Percentiles rank a stretch among this genome's conserved stretches.
These are phyloP conservation scores for Coniferiporia weirii DNA, from an alignment of 1,284 basidiomycete species.

Conservation along the genomic window DNA sequence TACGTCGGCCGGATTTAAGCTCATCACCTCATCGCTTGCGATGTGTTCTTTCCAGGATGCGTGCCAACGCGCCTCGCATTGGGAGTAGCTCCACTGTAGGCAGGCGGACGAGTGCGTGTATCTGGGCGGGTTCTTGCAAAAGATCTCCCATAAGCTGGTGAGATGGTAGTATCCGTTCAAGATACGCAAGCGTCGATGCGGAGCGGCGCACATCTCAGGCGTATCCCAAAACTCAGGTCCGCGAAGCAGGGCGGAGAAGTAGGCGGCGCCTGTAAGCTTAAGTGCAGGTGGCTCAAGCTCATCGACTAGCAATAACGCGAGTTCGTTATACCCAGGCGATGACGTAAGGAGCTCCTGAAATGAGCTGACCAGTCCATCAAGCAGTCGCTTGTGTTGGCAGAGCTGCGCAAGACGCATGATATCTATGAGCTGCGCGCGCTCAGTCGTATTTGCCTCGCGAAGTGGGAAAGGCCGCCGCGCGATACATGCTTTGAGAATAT, in stretches of 20 bases:
- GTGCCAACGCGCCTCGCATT: conserved; percentile 59
- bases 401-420: conserved; percentile 59
- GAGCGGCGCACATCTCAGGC: conserved; percentile 40
- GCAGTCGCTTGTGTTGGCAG: conserved; percentile 52
- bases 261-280: conserved; percentile 53
- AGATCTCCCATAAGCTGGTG: conserved; percentile 43
- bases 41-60: conserved; percentile 69
- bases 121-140: conserved; percentile 34
- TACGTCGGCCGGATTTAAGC: conserved; percentile 54
- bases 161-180: conserved; percentile 55
- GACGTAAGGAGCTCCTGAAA: conserved; percentile 51
- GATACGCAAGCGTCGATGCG: conserved; percentile 55
- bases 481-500: conserved; percentile 58
- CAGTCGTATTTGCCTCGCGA: conserved; percentile 37
- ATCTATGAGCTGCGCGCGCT: conserved; percentile 45
- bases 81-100: conserved; percentile 63
- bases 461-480: conserved; percentile 53
- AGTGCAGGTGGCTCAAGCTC: conserved; percentile 43
- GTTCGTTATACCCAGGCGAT: conserved; percentile 57
- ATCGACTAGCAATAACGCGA: conserved; percentile 64
- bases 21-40: conserved; percentile 50
- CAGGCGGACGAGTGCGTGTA: conserved; percentile 60
- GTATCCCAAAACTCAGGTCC: conserved; percentile 2
- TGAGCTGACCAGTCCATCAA: conserved; percentile 51
- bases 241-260: conserved; percentile 62